Conservation (phyloP, 345 rosid genomes). For the Balakata baccata region DNA sequence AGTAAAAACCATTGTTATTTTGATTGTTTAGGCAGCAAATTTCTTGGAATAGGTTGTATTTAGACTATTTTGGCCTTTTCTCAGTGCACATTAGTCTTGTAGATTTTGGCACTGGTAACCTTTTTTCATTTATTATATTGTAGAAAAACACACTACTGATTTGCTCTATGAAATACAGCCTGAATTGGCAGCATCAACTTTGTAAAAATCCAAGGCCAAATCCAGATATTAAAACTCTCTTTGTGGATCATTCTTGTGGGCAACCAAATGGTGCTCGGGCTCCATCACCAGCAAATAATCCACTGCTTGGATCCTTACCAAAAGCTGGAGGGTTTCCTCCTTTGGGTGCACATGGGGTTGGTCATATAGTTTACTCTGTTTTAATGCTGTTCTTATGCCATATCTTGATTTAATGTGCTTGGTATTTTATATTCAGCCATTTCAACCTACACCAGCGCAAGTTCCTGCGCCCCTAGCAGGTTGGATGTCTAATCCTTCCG, state of each 20-base stretch:
- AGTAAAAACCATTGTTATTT: neutral
- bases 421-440: conserved; percentile 58
- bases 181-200: conserved; percentile 99
- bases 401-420: conserved; percentile 26
- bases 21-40: neutral
- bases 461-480: conserved; percentile 94
- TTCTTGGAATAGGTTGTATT: neutral
- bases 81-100: too few species aligned
- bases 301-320: conserved; percentile 80
- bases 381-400: neutral
- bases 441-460: conserved; percentile 75
- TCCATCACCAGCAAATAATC: conserved; percentile 86
- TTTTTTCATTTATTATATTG: neutral
- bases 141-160: conserved; percentile 13
- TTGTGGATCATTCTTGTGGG: conserved; percentile 96
- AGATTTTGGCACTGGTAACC: neutral
- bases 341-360: conserved; percentile 92
- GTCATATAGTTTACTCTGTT: conserved; percentile 26
- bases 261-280: conserved; percentile 97
- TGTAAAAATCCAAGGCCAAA: conserved; percentile 96
- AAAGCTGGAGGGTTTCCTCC: conserved; percentile 95
- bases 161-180: conserved; percentile 48
- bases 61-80: neutral
- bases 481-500: conserved; percentile 94
- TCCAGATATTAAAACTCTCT: conserved; percentile 97